phyloP scores from a whole-genome alignment of 495 filamentous ascomycete genomes.

The Penicillium manginii region DNA sequence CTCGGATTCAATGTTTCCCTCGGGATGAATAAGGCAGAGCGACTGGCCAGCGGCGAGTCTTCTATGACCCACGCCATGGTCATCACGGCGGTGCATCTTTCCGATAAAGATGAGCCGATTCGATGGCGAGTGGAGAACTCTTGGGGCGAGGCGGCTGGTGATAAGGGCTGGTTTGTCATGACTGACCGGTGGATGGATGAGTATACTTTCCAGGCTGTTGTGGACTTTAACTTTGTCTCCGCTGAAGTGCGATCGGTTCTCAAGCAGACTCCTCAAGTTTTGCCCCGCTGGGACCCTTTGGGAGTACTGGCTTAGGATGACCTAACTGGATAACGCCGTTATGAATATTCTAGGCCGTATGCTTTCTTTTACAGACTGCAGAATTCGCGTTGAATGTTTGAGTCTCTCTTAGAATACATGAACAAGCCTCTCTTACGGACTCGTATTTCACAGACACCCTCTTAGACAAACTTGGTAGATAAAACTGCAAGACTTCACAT shows the following conservation, averaged over 20 bases:
- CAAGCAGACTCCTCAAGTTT: slow-evolving; percentile 65
- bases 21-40: slow-evolving; percentile 71
- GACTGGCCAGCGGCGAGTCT: slow-evolving; percentile 71
- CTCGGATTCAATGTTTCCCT: slow-evolving; percentile 77
- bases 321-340: neutral
- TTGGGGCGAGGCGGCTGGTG: slow-evolving; percentile 70
- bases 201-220: slow-evolving; percentile 87
- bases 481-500: too few relatives aligned
- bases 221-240: slow-evolving; percentile 70
- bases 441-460: too few relatives aligned
- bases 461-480: too few relatives aligned
- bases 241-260: slow-evolving; percentile 70
- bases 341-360: neutral
- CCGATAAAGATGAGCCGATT: slow-evolving; percentile 61
- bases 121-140: slow-evolving; percentile 86
- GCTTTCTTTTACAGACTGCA: neutral
- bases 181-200: slow-evolving; percentile 84
- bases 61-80: slow-evolving; percentile 93
- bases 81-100: slow-evolving; percentile 77
- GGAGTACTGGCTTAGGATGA: slow-evolving; percentile 63
- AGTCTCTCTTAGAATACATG: too few relatives aligned
- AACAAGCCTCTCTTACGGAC: too few relatives aligned
- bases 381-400: neutral
- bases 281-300: slow-evolving; percentile 90
- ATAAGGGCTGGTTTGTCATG: slow-evolving; percentile 86